Percentiles rank a stretch among this genome's conserved stretches.
Conservation (phyloP, 805 yeast genomes). For the Yarrowia divulgata region DNA sequence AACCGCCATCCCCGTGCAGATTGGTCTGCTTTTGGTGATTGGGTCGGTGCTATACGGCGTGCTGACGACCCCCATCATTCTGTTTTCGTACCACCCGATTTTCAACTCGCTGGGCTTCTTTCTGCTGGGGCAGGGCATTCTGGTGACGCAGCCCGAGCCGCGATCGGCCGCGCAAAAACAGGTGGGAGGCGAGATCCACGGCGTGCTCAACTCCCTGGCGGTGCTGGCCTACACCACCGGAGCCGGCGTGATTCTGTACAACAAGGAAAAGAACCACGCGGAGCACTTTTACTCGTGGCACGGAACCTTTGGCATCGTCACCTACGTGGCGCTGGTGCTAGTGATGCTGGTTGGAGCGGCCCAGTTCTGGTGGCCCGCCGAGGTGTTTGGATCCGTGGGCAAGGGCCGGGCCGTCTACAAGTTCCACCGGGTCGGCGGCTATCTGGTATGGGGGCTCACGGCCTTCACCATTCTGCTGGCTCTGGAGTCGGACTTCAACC, state of each 20-base stretch:
- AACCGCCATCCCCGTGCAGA: conserved; percentile 54
- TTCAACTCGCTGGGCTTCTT: conserved; percentile 45
- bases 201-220: conserved; percentile 44
- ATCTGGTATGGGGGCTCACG: conserved; percentile 41
- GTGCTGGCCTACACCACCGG: conserved; percentile 43
- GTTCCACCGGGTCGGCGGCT: conserved; percentile 48
- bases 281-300: conserved; percentile 47
- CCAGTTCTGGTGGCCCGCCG: conserved; percentile 46
- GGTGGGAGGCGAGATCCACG: conserved; percentile 46
- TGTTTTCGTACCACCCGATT: conserved; percentile 47
- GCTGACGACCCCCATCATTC: conserved; percentile 41
- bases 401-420: conserved; percentile 47
- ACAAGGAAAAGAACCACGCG: conserved; percentile 45
- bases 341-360: conserved; percentile 45
- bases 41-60: conserved; percentile 39
- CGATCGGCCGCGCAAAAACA: conserved; percentile 44
- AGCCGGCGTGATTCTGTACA: conserved; percentile 44
- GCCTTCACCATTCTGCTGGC: conserved; percentile 43
- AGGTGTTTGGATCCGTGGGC: conserved; percentile 45
- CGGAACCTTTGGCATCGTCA: conserved; percentile 45
- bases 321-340: conserved; percentile 42
- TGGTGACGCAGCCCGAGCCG: conserved; percentile 46
- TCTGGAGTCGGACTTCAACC: conserved; percentile 43
- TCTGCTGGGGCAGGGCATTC: conserved; percentile 45
- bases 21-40: conserved; percentile 39